Conservation (phyloP, 768 basidiomycete species). For the Termitomyces sp. region DNA sequence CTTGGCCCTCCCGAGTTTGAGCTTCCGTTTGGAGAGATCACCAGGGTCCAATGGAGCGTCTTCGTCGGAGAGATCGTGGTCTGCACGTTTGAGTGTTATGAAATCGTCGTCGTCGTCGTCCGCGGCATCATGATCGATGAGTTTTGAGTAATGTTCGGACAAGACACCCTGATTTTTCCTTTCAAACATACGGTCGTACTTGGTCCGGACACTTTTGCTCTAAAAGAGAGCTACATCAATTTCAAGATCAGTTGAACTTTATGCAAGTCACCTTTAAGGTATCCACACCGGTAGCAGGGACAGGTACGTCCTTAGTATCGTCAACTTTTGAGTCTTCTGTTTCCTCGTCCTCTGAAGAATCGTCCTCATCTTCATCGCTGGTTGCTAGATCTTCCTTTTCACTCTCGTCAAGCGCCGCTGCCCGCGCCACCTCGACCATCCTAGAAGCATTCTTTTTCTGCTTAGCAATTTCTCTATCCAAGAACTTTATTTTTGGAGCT, state of each 20-base stretch:
- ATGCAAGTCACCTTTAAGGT: conserved; percentile 34
- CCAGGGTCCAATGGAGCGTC: conserved; percentile 24
- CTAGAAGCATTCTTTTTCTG: conserved; percentile 72
- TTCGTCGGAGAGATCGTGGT: conserved; percentile 64
- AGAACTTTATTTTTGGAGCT: conserved; percentile 91
- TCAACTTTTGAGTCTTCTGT: conserved; percentile 19
- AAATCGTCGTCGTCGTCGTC: conserved; percentile 69
- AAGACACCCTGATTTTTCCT: conserved; percentile 92
- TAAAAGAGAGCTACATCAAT: background rate
- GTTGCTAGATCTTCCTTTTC: conserved; percentile 9
- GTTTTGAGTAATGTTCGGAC: conserved; percentile 84
- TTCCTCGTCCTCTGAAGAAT: conserved; percentile 13
- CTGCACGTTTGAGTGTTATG: conserved; percentile 86
- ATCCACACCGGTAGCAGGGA: conserved; percentile 15
- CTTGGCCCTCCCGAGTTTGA: conserved; percentile 68
- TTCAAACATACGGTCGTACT: conserved; percentile 98
- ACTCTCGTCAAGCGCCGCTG: conserved; percentile 19
- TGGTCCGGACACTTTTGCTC: conserved; percentile 64
- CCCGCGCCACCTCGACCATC: conserved; percentile 26
- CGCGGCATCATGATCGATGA: conserved; percentile 64
- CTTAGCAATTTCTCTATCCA: conserved; percentile 62
- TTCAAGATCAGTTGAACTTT: background rate
- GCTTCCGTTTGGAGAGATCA: conserved; percentile 84
- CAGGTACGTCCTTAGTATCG: conserved; percentile 17
- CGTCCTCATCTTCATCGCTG: conserved; percentile 5